phyloP scores from a whole-genome alignment of 192 early-diverging fungal species.

The Mortierella claussenii region DNA sequence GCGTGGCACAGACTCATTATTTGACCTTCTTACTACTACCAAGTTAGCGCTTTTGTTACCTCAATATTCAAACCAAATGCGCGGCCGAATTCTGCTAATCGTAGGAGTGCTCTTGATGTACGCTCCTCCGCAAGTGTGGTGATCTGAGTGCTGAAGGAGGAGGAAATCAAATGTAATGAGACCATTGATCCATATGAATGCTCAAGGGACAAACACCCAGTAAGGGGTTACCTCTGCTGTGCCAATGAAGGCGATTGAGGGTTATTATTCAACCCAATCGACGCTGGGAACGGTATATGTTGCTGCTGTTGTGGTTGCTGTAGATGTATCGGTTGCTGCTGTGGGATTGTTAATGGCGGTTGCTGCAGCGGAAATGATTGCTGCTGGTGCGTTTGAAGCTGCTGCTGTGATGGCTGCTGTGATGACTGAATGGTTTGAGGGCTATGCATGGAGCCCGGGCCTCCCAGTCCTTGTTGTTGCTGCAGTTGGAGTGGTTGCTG shows the following conservation, averaged over 20 bases:
- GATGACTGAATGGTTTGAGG: not conserved
- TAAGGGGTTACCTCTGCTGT: not conserved
- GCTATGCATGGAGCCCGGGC: not conserved
- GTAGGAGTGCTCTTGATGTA: conserved; percentile 16
- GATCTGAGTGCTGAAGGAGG: not conserved
- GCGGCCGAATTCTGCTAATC: conserved; percentile 18
- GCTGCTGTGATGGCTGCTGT: not conserved
- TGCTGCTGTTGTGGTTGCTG: conserved; percentile 4
- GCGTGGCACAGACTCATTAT: no score
- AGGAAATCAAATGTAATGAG: not conserved
- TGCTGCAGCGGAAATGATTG: not conserved
- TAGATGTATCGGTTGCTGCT: no score
- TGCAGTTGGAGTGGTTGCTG: not conserved
- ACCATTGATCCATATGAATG: not conserved
- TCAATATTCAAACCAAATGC: conserved; percentile 16
- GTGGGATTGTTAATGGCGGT: not conserved
- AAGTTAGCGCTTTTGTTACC: no score
- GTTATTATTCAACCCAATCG: no score
- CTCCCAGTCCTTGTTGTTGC: conserved; percentile 3
- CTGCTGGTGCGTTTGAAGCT: conserved; percentile 6
- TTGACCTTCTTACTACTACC: no score
- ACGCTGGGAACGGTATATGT: not conserved
- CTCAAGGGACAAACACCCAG: no score
- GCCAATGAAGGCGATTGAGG: not conserved
- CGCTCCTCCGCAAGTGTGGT: conserved; percentile 7